A percentile compares a stretch with the other conserved stretches of the same genome.
Evolutionary conservation across 2,329 filamentous ascomycete species (phyloP).

Genomic region (Fusarium sublunatum): DNA sequence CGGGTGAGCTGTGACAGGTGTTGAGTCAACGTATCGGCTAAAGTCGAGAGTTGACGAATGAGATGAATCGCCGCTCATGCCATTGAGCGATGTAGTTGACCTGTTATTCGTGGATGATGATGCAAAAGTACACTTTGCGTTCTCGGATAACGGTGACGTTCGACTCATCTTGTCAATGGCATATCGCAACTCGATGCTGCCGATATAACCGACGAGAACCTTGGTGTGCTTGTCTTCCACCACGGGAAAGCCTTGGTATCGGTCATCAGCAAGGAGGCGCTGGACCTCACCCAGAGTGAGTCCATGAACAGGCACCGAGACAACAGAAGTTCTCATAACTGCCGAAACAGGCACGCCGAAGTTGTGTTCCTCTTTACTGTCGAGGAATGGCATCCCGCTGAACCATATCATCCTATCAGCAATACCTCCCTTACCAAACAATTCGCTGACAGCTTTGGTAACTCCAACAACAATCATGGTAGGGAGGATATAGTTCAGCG

Average conservation of each 20-base stretch:
- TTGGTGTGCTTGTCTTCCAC: slow-evolving; percentile 79
- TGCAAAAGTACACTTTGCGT: slow-evolving; percentile 79
- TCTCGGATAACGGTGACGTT: slow-evolving; percentile 72
- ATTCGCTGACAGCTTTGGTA: slow-evolving; percentile 90
- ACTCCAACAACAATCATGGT: slow-evolving; percentile 99
- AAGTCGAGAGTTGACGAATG: slow-evolving; percentile 76
- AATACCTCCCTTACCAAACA: slow-evolving; percentile 95
- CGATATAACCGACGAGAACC: slow-evolving; percentile 89
- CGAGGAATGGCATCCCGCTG: slow-evolving; percentile 95
- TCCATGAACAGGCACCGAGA: slow-evolving; percentile 78
- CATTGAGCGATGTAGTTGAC: slow-evolving; percentile 50
- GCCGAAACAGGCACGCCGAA: slow-evolving; percentile 94
- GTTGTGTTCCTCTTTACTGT: slow-evolving; percentile 97
- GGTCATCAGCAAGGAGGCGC: slow-evolving; percentile 77
- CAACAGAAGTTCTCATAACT: slow-evolving; percentile 84
- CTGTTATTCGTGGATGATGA: slow-evolving; percentile 53
- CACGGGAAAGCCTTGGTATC: slow-evolving; percentile 93
- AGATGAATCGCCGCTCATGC: slow-evolving; percentile 32
- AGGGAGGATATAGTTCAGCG: slow-evolving; percentile 93
- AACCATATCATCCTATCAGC: slow-evolving; percentile 99
- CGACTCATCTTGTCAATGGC: slow-evolving; percentile 84
- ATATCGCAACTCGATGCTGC: slow-evolving; percentile 89
- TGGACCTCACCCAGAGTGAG: slow-evolving; percentile 83
- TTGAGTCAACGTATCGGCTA: slow-evolving; percentile 86
- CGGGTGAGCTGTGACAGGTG: slow-evolving; percentile 90